A percentile compares a stretch with the other conserved stretches of the same genome.
Conservation (phyloP, 2,329 filamentous ascomycete genomes). For the Xylariaceae sp. region DNA sequence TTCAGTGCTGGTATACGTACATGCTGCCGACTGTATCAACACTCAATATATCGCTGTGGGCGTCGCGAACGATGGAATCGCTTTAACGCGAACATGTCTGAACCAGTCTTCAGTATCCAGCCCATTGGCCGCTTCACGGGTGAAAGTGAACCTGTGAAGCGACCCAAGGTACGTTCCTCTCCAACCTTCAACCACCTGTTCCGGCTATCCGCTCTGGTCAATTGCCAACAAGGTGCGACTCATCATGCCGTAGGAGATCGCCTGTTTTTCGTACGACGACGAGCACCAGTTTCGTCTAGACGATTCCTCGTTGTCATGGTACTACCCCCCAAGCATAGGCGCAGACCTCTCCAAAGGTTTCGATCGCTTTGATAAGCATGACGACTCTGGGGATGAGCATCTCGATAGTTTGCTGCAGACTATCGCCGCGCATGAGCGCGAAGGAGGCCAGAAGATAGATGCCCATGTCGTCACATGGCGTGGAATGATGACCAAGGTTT, state of each 20-base stretch:
- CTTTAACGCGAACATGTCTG: conserved; percentile 3
- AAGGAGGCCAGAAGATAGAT: conserved; percentile 62
- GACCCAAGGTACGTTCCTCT: conserved; percentile 59
- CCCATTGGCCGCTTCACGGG: conserved; percentile 67
- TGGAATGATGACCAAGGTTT: conserved; percentile 98
- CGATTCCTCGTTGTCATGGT: conserved; percentile 79
- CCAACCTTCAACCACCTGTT: too few species aligned
- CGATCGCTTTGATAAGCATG: conserved; percentile 75
- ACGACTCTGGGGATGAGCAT: conserved; percentile 82
- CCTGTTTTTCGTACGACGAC: conserved; percentile 90
- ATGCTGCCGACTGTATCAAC: too few species aligned
- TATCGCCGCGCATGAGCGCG: conserved; percentile 68
- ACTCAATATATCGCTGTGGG: too few species aligned
- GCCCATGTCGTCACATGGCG: conserved; percentile 88
- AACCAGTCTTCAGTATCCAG: conserved; percentile 57
- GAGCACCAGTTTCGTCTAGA: conserved; percentile 72
- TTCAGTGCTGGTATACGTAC: too few species aligned
- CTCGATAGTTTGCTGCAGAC: conserved; percentile 77
- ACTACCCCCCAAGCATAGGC: conserved; percentile 71
- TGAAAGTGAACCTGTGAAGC: conserved; percentile 64
- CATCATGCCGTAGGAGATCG: conserved; percentile 64
- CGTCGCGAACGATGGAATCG: background rate
- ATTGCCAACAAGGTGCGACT: background rate
- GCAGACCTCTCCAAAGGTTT: conserved; percentile 77
- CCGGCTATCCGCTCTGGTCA: too few species aligned